Conservation (phyloP, 257 asterid species). For the Ocimum tenuiflorum region DNA sequence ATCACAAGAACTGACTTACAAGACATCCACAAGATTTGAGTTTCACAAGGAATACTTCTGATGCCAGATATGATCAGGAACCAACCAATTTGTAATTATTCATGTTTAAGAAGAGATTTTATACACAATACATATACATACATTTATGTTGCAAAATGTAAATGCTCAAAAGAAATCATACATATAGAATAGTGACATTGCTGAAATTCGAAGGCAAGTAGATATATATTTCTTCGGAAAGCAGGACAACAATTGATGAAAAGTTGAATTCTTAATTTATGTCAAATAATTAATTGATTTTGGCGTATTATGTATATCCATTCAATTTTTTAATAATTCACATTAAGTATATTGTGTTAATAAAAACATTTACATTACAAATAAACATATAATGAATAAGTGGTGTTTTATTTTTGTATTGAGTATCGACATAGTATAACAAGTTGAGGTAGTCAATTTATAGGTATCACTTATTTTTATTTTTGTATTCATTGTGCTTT, state of each 20-base stretch:
- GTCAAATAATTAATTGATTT: too few relatives aligned
- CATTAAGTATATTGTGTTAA: too few relatives aligned
- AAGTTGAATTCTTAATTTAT: too few relatives aligned
- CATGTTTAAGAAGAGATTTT: constrained; percentile 16
- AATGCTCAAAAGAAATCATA: constrained; percentile 29
- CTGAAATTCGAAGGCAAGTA: constrained; percentile 8
- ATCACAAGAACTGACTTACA: constrained; percentile 58
- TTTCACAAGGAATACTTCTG: constrained; percentile 76
- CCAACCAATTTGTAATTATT: constrained; percentile 25
- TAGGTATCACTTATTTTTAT: too few relatives aligned
- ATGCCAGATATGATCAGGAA: constrained; percentile 14
- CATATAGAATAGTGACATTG: constrained; percentile 22
- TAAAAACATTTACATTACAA: too few relatives aligned
- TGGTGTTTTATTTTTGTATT: too few relatives aligned
- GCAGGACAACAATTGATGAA: background rate
- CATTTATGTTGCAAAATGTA: constrained; percentile 19
- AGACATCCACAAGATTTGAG: constrained; percentile 72
- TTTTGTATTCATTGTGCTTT: too few relatives aligned
- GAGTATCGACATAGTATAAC: too few relatives aligned
- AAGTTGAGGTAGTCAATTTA: too few relatives aligned
- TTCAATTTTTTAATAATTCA: too few relatives aligned
- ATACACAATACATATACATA: constrained; percentile 13
- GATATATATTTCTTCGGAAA: background rate
- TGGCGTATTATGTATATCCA: too few relatives aligned
- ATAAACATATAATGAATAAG: too few relatives aligned